Evolutionary conservation across 352 stramenopile genomes (phyloP), one percentile per base, ranked within the genome.

Genomic region (Phytophthora crassamura): DNA sequence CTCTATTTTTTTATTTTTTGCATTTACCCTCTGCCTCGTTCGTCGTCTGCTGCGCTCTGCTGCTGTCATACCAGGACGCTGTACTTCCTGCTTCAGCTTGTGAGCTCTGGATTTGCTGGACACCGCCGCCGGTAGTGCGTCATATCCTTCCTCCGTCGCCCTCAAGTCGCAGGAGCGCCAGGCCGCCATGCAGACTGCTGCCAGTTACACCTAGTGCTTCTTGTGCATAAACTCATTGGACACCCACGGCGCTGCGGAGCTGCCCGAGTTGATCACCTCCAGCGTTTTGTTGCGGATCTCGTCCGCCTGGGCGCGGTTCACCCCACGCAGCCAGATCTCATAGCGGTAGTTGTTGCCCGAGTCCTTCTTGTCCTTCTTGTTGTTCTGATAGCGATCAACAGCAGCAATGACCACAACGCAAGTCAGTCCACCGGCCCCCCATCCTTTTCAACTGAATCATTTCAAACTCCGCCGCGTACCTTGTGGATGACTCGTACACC

Each of bases 401-500:
- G 16, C 36, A n/a, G 59, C 16, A 63, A 36, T 16, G 6, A 64
- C 7, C 16, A 22, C 20, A 55, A 36, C 5, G 4, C 9, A 18
- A 33, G 28, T 56, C 39, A 56, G 14, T 33, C 12, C 35, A 36
- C n/a, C n/a, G n/a, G n/a, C n/a, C n/a, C n/a, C n/a, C n/a, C n/a
- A n/a, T n/a, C n/a, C n/a, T n/a, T n/a, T n/a, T n/a, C n/a, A 22
- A 8, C 20, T 32, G 33, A 20, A 41, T 22, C 42, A 53, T 9
- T 42, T 45, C 18, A 2, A 25, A 12, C 5, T 33, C 18, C 38
- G 9, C 22, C 5, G 38, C 66, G 14, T 67, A 94, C 86, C 77
- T 97, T 97, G 72, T 97, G 90, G 53, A 97, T 88, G 38, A 97
- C 82, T 62, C 91, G 89, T 32, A 95, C 86, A 46, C 91, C 91